Evolutionary conservation across 2,329 filamentous ascomycete species (phyloP), one percentile per base, ranked within the genome.

Genomic region (Thielaviopsis punctulata): DNA sequence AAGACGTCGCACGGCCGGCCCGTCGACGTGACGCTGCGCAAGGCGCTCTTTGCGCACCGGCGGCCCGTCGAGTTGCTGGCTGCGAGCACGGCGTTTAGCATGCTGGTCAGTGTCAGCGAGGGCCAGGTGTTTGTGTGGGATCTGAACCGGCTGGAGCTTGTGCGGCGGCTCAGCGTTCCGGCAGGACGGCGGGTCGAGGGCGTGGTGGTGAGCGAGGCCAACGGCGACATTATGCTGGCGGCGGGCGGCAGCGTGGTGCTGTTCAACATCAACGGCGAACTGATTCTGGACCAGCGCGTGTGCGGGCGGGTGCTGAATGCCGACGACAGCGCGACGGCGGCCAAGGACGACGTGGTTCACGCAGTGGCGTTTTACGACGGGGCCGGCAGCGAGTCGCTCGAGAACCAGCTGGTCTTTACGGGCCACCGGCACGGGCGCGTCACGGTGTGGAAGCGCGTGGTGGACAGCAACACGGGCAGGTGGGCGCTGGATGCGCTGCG

Each of bases 291-390:
- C 53, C 86, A 95, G 64, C 82, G 84, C 33, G 77, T 95, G 0
- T 92, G 86, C 59, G 27, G 27, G 74, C 61, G 2, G 25, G 23
- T 15, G 21, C 15, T 24, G 19, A 5, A 9, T 23, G 7, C n/a
- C 30, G 15, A 12, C 23, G 1, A 8, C 47, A 69, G 72, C 33
- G 70, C 74, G 9, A 25, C 10, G 9, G 51, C 52, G 12, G 46
- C 45, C 3, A 49, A 55, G 8, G 85, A 90, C 22, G 90, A 95
- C 61, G 80, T 75, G 30, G 80, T 95, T 2, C 73, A 86, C 48
- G 80, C 83, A 1, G 92, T 88, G 57, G 86, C 89, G 2, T 95
- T 95, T 64, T 96, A 96, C 66, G 89, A 96, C 64, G 90, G 90
- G 0, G 76, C 80, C 0, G 84, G 82, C 2, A 92, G 88, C 59